These are phyloP conservation scores for Linnemannia hyalina DNA, from an alignment of 192 early-diverging fungal genomes.

Conservation along the genomic window DNA sequence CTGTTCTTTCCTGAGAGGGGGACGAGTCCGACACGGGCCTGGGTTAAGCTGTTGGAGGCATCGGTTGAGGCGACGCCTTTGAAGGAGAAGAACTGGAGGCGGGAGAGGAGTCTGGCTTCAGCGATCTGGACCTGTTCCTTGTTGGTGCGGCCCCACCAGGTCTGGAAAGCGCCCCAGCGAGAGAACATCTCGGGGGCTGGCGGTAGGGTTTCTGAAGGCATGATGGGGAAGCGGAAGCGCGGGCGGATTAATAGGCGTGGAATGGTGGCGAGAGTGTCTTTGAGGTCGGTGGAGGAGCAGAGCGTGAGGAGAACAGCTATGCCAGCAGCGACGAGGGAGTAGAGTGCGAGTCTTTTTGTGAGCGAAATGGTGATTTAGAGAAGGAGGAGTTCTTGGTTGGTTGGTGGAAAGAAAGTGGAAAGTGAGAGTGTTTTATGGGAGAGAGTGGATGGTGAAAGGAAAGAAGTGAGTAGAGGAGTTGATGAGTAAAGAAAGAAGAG, in stretches of 20 bases:
- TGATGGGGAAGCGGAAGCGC: constrained; percentile 54
- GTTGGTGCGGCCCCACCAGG: constrained; percentile 41
- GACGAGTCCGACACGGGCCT: constrained; percentile 69
- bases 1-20: constrained; percentile 63
- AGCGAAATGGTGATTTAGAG: neutral
- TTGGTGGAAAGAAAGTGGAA: neutral
- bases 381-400: neutral
- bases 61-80: constrained; percentile 43
- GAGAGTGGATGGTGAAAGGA: neutral
- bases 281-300: neutral
- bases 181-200: constrained; percentile 45
- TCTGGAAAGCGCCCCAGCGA: constrained; percentile 50
- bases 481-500: neutral
- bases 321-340: neutral
- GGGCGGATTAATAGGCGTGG: constrained; percentile 46
- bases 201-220: constrained; percentile 44
- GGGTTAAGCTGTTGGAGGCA: constrained; percentile 33
- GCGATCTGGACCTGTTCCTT: constrained; percentile 57
- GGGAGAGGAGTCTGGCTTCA: constrained; percentile 70
- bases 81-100: constrained; percentile 65
- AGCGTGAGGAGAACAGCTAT: neutral
- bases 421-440: neutral
- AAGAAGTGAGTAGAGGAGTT: neutral
- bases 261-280: constrained; percentile 22
- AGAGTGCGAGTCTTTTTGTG: neutral